Conservation (phyloP, 2,329 filamentous ascomycete genomes). For the Apiospora hydei region DNA sequence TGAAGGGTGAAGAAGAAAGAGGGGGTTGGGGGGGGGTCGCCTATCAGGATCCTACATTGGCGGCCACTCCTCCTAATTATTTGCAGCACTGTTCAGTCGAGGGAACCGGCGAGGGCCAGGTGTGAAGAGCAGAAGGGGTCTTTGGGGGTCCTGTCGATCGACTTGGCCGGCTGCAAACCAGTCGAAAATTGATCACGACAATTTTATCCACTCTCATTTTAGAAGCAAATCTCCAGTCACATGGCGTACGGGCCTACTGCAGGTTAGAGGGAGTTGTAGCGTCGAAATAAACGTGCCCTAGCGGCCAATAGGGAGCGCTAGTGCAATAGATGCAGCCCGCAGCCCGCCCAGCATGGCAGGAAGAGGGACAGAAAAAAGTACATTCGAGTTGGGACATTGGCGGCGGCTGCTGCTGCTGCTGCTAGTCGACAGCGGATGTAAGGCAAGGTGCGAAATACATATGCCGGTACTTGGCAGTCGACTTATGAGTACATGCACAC, state of each 20-base stretch:
- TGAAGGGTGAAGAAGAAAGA: no score
- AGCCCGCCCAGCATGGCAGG: conserved; percentile 16
- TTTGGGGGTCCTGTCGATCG: conserved; percentile 11
- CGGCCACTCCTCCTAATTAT: neutral
- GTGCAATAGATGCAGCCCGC: conserved; percentile 18
- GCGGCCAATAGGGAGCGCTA: conserved; percentile 32
- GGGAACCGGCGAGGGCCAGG: conserved; percentile 1
- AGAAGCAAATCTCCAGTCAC: conserved; percentile 34
- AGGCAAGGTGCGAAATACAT: conserved; percentile 4
- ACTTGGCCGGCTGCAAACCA: conserved; percentile 9
- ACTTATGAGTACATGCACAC: conserved; percentile 7
- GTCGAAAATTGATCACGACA: conserved; percentile 27
- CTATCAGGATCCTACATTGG: conserved; percentile 8
- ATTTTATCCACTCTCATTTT: conserved; percentile 34
- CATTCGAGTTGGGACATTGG: neutral
- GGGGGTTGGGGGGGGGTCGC: conserved; percentile 8
- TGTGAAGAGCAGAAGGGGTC: neutral
- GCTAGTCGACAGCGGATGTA: neutral
- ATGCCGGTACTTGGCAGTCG: conserved; percentile 23
- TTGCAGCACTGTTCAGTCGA: conserved; percentile 17
- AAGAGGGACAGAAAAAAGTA: neutral
- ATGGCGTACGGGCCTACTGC: conserved; percentile 33
- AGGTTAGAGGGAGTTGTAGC: conserved; percentile 31
- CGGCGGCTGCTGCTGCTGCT: neutral
- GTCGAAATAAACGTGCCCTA: conserved; percentile 41